Conservation (phyloP, 768 basidiomycete species). For the Jaapia argillacea region DNA sequence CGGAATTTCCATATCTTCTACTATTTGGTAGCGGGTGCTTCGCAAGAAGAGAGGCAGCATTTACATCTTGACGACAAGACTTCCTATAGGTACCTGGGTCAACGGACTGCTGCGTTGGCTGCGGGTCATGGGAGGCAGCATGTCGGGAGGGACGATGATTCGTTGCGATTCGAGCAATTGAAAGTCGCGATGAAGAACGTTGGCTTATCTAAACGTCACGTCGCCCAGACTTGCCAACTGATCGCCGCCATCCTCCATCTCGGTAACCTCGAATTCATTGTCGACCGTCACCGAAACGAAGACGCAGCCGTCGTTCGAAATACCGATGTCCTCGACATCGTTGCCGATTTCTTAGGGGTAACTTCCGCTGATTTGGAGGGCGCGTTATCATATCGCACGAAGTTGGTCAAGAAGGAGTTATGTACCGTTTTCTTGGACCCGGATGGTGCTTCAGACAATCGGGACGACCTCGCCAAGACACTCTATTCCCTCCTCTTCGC, state of each 20-base stretch:
- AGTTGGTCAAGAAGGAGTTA: conserved; percentile 90
- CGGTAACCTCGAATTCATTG: conserved; percentile 88
- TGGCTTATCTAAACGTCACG: conserved; percentile 88
- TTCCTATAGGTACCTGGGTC: conserved; percentile 81
- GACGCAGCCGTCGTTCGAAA: conserved; percentile 92
- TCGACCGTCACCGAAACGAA: conserved; percentile 76
- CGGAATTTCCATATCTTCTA: conserved; percentile 98
- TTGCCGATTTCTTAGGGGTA: conserved; percentile 89
- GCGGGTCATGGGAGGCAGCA: conserved; percentile 27
- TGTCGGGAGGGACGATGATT: conserved; percentile 66
- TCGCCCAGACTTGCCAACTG: conserved; percentile 92
- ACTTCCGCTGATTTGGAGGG: conserved; percentile 61
- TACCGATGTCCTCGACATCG: conserved; percentile 67
- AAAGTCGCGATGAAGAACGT: conserved; percentile 90
- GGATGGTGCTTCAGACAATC: conserved; percentile 85
- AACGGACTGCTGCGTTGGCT: conserved; percentile 35
- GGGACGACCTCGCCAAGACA: conserved; percentile 90
- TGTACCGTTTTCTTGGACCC: conserved; percentile 95
- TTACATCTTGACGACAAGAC: conserved; percentile 76
- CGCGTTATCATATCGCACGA: conserved; percentile 84
- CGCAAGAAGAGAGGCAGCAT: conserved; percentile 80
- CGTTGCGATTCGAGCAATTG: conserved; percentile 84
- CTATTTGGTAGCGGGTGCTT: conserved; percentile 88
- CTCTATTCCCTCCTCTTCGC: conserved; percentile 91
- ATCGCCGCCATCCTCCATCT: conserved; percentile 93